phyloP scores from a whole-genome alignment of 306 rosid species.

The Echinosophora koreensis region DNA sequence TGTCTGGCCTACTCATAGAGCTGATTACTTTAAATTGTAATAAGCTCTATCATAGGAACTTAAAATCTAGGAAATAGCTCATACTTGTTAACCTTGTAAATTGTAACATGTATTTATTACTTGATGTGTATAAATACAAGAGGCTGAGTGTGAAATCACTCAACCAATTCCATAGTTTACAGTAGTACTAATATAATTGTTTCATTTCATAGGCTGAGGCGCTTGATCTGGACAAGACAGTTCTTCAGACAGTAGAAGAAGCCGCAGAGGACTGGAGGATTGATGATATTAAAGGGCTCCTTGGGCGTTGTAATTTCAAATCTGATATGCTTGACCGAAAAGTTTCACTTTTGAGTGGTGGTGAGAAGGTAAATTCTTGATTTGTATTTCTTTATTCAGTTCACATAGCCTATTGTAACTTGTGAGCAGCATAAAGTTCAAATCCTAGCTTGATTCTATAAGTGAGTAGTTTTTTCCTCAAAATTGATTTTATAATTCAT shows the following conservation, averaged over 20 bases:
- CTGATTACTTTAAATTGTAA: too few relatives aligned
- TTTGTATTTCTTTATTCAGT: constrained; percentile 9
- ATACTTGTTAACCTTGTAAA: too few relatives aligned
- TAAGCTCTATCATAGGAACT: too few relatives aligned
- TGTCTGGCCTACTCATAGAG: too few relatives aligned
- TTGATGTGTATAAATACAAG: too few relatives aligned
- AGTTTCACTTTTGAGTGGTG: constrained; percentile 94
- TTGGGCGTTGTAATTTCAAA: constrained; percentile 98
- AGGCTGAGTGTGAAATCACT: too few relatives aligned
- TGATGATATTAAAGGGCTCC: constrained; percentile 97
- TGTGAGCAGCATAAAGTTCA: constrained; percentile 1
- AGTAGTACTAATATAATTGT: constrained; percentile 41
- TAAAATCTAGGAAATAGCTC: too few relatives aligned
- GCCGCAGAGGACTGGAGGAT: constrained; percentile 94
- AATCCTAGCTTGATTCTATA: constrained; percentile 30
- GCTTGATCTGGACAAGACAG: constrained; percentile 90
- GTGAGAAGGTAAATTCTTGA: constrained; percentile 82
- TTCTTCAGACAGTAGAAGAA: constrained; percentile 90
- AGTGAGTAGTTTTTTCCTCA: constrained; percentile 7
- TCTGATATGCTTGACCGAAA: constrained; percentile 94
- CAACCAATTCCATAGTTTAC: too few relatives aligned
- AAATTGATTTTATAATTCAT: constrained; percentile 1
- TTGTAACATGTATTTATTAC: too few relatives aligned
- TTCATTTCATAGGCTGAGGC: constrained; percentile 86
- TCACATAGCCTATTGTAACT: background rate